Conservation (phyloP, 805 yeast genomes). For the Candida patagonica region DNA sequence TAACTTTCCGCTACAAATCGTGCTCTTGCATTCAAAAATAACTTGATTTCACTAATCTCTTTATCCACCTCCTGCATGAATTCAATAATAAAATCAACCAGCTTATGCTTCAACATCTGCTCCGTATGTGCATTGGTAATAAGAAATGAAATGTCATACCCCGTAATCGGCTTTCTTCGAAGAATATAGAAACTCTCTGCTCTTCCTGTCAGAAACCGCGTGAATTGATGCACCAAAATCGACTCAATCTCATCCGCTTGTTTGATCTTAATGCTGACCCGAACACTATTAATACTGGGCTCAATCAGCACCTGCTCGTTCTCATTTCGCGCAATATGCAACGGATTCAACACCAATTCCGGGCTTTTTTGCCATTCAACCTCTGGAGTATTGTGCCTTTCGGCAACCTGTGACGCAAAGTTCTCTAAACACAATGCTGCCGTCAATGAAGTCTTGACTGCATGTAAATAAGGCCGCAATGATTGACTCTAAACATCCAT, state of each 20-base stretch:
- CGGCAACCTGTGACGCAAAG: conserved; percentile 90
- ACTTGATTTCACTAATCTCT: conserved; percentile 96
- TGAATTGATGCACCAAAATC: conserved; percentile 87
- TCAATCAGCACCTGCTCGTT: conserved; percentile 88
- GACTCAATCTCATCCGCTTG: conserved; percentile 97
- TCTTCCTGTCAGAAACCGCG: conserved; percentile 86
- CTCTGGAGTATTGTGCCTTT: conserved; percentile 96
- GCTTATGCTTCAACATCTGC: conserved; percentile 87
- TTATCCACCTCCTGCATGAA: conserved; percentile 99
- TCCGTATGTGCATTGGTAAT: conserved; percentile 93
- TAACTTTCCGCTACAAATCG: conserved; percentile 96
- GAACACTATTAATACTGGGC: conserved; percentile 84
- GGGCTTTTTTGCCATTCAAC: conserved; percentile 78
- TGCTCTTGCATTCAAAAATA: conserved; percentile 93
- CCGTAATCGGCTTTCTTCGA: conserved; percentile 77
- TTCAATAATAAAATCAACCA: conserved; percentile 94
- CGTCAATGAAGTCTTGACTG: conserved; percentile 85
- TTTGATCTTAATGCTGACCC: conserved; percentile 86
- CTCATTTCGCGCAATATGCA: conserved; percentile 86
- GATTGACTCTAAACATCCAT: conserved; percentile 70
- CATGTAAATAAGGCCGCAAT: conserved; percentile 84
- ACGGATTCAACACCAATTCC: conserved; percentile 79
- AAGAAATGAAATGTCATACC: conserved; percentile 87
- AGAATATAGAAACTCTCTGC: conserved; percentile 91
- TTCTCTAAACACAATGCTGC: conserved; percentile 90